Percentiles rank a stretch among this genome's conserved stretches.
These are phyloP conservation scores for Exsudoporus floridanus DNA, from an alignment of 1,284 basidiomycete genomes.

Conservation along the genomic window DNA sequence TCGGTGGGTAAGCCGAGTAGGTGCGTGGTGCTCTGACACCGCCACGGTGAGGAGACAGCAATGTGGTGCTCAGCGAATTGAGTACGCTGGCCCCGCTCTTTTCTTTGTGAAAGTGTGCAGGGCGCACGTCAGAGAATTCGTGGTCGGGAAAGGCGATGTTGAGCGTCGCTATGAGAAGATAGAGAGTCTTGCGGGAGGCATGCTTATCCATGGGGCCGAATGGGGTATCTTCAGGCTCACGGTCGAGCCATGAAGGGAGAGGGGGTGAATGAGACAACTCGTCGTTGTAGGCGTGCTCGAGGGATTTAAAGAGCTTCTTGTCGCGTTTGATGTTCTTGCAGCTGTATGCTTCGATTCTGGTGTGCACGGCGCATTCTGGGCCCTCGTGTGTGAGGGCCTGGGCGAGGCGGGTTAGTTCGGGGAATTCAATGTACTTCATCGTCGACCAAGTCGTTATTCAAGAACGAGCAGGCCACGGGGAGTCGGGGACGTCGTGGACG, in stretches of 20 bases:
- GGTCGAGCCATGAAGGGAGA: conserved; percentile 68
- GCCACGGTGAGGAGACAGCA: conserved; percentile 64
- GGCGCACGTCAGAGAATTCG: conserved; percentile 92
- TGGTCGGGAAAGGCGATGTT: conserved; percentile 98
- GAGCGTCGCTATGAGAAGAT: conserved; percentile 93
- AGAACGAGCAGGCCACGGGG: neutral
- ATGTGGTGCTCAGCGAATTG: conserved; percentile 77
- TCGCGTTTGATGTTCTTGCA: conserved; percentile 98
- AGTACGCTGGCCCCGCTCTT: conserved; percentile 76
- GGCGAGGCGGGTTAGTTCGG: conserved; percentile 76
- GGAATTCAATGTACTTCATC: conserved; percentile 93
- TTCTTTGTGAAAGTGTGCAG: conserved; percentile 87
- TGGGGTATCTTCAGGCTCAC: conserved; percentile 70
- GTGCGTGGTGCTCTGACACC: conserved; percentile 68
- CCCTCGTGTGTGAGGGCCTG: conserved; percentile 83
- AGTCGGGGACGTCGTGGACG: neutral
- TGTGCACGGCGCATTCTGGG: conserved; percentile 88
- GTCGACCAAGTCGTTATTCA: neutral
- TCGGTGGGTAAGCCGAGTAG: conserved; percentile 78
- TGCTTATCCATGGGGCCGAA: conserved; percentile 78
- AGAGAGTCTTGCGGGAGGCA: conserved; percentile 82
- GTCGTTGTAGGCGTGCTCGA: conserved; percentile 85
- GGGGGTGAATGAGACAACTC: conserved; percentile 71
- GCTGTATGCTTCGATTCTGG: conserved; percentile 94
- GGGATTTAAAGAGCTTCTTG: conserved; percentile 92